Base-by-base conservation (phyloP, 352 stramenopile genomes). In the Phytophthora cactorum region DNA sequence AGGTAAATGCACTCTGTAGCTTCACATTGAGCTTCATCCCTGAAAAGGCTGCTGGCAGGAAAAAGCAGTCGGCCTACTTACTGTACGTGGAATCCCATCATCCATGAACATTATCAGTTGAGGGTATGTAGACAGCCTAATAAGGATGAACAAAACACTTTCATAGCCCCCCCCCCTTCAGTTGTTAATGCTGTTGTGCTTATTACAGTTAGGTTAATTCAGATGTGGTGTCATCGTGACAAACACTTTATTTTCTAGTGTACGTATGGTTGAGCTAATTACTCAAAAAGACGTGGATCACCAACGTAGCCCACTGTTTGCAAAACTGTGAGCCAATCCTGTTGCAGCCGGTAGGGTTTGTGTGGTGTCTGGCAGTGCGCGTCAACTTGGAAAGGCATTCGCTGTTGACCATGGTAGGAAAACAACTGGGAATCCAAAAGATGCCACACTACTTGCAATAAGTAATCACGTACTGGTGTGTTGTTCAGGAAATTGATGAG, bases 371-470 rank as follows among this genome's bases (percentile, higher is more conserved):
- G 17, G 17, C 17, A 22, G 17, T 22, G 43, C 43, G 56, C 45
- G 56, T 63, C 44, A 63, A 63, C 56, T 63, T 57, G 45, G 45
- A 32, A n/a, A 27, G 57, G 15, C 32, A 3, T 17, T 11, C 27
- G 31, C 22, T 57, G 45, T 64, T 64, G 57, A 64, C 46, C 46
- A 64, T 43, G 36, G 2, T n/a, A 3, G 12, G n/a, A 43, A 43
- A 39, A 39, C 36, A 43, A 43, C 36, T 43, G 36, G 36, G 1
- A 43, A 5, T n/a, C 12, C 36, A 2, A 43, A 43, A 43, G 36
- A n/a, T n/a, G 11, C 36, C 15, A 47, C 41, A 27, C 36, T n/a
- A 0, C 17, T 22, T 27, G 7, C 27, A 47, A 11, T 14, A 47
- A 47, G 41, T 47, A 47, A 47, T 47, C 41, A 43, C 41, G n/a